These are phyloP conservation scores for Pyrus bretschneideri DNA, from an alignment of 306 rosid genomes.

Conservation along the genomic window DNA sequence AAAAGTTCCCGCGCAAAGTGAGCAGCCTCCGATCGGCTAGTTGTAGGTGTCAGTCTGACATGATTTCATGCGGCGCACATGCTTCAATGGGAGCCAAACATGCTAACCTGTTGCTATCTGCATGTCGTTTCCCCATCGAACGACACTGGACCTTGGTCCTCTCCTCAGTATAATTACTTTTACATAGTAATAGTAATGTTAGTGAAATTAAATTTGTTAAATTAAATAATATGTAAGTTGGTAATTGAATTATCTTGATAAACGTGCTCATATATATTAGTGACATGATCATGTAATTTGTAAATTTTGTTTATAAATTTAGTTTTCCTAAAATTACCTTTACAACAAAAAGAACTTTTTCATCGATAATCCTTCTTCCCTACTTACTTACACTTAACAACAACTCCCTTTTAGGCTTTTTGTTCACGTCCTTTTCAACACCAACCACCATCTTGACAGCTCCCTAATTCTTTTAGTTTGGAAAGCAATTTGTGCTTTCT, in stretches of 20 bases:
- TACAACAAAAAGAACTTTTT: background rate
- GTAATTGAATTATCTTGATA: no score
- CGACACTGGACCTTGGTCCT: background rate
- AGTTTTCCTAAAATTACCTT: no score
- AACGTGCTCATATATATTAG: no score
- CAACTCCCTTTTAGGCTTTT: background rate
- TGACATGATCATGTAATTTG: no score
- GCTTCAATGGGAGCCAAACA: background rate
- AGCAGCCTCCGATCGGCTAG: no score
- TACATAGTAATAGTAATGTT: no score
- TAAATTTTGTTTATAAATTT: no score
- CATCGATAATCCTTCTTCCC: no score
- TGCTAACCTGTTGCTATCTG: background rate
- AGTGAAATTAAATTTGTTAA: no score
- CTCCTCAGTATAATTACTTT: no score
- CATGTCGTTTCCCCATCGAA: background rate
- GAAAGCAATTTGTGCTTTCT: background rate
- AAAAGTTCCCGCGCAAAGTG: background rate
- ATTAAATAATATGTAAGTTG: no score
- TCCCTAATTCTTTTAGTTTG: background rate
- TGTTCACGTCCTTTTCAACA: background rate
- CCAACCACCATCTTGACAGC: background rate
- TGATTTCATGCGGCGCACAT: background rate
- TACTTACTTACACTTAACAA: background rate
- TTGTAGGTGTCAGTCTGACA: background rate